Conservation (phyloP, 2,329 filamentous ascomycete species). For the Claviceps purpurea region DNA sequence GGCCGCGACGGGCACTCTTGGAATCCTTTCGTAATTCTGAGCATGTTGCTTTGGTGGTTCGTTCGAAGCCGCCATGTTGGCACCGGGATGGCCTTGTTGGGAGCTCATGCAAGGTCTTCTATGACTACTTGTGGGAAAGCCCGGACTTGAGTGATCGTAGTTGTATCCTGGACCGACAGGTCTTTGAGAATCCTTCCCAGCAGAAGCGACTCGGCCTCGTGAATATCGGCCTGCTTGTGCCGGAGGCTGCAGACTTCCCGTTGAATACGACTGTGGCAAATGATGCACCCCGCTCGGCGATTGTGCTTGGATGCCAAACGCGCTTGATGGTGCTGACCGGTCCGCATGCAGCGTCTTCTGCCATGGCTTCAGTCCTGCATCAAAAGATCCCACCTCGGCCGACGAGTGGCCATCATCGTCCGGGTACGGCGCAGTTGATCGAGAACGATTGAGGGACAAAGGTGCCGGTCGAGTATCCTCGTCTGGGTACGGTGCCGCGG, state of each 20-base stretch:
- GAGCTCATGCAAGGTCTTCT: slow-evolving; percentile 13
- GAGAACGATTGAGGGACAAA: slow-evolving; percentile 29
- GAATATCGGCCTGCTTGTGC: slow-evolving; percentile 12
- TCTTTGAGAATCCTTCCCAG: slow-evolving; percentile 31
- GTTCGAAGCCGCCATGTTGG: slow-evolving; percentile 19
- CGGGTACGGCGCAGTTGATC: slow-evolving; percentile 38
- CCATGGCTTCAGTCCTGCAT: slow-evolving; percentile 34
- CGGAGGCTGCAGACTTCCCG: slow-evolving; percentile 32
- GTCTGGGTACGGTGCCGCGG: slow-evolving; percentile 56
- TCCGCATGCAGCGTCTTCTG: slow-evolving; percentile 31
- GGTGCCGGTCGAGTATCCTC: slow-evolving; percentile 44
- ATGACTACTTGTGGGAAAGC: slow-evolving; percentile 8
- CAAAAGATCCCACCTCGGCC: slow-evolving; percentile 25
- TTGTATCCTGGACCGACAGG: slow-evolving; percentile 5
- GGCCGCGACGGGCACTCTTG: slow-evolving; percentile 17
- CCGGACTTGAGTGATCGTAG: slow-evolving; percentile 29
- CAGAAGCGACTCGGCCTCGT: slow-evolving; percentile 29
- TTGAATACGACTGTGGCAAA: slow-evolving; percentile 31
- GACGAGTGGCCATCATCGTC: slow-evolving; percentile 32
- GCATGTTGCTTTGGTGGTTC: slow-evolving; percentile 16
- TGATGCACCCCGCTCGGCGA: slow-evolving; percentile 16
- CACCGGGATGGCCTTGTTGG: slow-evolving; percentile 13
- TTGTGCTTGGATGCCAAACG: slow-evolving; percentile 41
- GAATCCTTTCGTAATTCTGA: slow-evolving; percentile 16
- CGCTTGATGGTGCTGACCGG: slow-evolving; percentile 34